Evolutionary conservation across 139 green algal genomes (phyloP), one percentile per base, ranked within the genome.

Genomic region (Picochlorum sp.): DNA sequence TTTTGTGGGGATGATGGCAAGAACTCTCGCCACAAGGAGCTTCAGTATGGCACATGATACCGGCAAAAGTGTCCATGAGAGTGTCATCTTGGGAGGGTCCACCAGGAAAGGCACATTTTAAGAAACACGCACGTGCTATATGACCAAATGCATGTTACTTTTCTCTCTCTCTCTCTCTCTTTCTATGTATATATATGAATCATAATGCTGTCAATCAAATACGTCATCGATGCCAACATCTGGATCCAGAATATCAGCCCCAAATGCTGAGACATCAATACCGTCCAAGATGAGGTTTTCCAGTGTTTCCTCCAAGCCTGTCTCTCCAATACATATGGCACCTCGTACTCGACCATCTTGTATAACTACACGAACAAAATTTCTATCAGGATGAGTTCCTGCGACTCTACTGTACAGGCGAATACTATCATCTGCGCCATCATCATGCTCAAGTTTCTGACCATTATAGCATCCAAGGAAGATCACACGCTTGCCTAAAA

Each of bases 381-480:
- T 82, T 26, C 15, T 10, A 4, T 21, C 50, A n/a, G 28, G 14
- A 26, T 14, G 54, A 18, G 47, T 77, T 45, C 80, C 66, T 4
- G 52, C 72, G 0, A 66, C 63, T 3, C 84, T 62, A 20, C 57
- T 77, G 72, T 93, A 92, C 45, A 65, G 71, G 14, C 77, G 45
- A 4, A 95, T 60, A 90, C 64, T 3, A 45, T 28, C 9, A 60
- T 92, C 83, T 6, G 69, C 16, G 0, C 41, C 67, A 0, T 71
- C 69, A 66, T 89, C 77, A 0, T 60, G 23, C n/a, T 89, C 74
- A 45, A 96, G 64, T 30, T 71, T 49, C 68, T 96, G 88, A 10
- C 82, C 88, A 68, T 95, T 95, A 84, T 95, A 96, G 9, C 80
- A 65, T 1, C 89, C 89, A 58, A 96, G 65, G 45, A 96, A 76